Evolutionary conservation across 2,329 filamentous ascomycete species (phyloP).

Genomic region (Tolypocladium cylindrosporum): DNA sequence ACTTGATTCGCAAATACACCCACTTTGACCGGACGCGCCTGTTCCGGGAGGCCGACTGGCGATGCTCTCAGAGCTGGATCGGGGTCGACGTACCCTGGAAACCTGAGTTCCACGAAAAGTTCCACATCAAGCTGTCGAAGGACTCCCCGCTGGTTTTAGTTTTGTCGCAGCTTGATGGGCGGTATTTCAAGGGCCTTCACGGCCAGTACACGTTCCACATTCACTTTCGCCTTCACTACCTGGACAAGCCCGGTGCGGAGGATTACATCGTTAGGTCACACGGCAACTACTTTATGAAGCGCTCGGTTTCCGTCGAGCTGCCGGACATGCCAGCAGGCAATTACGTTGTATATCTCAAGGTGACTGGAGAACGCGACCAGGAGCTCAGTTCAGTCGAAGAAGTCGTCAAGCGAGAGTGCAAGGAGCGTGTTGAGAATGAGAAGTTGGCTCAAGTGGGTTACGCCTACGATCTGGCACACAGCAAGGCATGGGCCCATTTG

Average conservation of each 20-base stretch:
- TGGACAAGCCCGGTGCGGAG: constrained; percentile 38
- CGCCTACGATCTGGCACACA: constrained; percentile 50
- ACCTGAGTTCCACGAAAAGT: constrained; percentile 51
- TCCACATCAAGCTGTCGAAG: constrained; percentile 44
- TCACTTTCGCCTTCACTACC: constrained; percentile 39
- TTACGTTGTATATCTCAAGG: constrained; percentile 47
- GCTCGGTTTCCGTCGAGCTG: constrained; percentile 50
- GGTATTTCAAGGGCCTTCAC: constrained; percentile 51
- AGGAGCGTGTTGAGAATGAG: constrained; percentile 38
- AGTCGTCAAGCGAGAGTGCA: constrained; percentile 42
- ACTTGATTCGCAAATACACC: constrained; percentile 52
- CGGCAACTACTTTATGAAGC: constrained; percentile 46
- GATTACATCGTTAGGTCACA: constrained; percentile 52
- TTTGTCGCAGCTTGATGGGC: constrained; percentile 50
- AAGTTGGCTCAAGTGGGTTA: constrained; percentile 49
- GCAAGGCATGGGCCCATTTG: constrained; percentile 42
- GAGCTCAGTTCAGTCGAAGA: constrained; percentile 38
- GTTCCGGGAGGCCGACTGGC: constrained; percentile 48
- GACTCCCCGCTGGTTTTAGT: constrained; percentile 49
- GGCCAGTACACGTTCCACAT: constrained; percentile 46
- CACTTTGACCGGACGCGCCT: constrained; percentile 53
- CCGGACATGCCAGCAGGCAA: constrained; percentile 42
- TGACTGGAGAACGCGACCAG: constrained; percentile 39
- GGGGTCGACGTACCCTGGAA: constrained; percentile 54
- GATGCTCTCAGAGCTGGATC: constrained; percentile 49